Evolutionary conservation across 306 rosid genomes (phyloP), one percentile per base, ranked within the genome.

Genomic region (Parietaria judaica): DNA sequence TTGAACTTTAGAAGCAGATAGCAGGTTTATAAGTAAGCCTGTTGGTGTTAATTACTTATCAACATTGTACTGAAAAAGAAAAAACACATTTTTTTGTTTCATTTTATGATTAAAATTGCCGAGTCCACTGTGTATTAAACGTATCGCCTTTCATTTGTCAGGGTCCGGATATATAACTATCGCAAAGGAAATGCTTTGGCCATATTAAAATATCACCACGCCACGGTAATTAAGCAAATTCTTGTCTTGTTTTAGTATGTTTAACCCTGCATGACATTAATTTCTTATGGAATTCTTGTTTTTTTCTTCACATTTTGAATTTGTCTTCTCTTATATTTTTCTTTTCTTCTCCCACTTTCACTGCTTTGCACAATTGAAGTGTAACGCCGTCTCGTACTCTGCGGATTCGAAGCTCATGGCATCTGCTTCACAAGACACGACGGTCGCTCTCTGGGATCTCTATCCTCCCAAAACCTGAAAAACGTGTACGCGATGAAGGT

Each of bases 391-490:
- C 38, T 73, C 95, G 31, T 84, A 60, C 74, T 92, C 98, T 15
- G 51, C 65, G 15, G 81, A 88, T 63, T 78, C 83, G 60, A 92
- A 82, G 74, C 83, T 80, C 56, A 68, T 92, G 95, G 98, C 96
- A 50, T 88, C 96, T 64, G 95, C 90, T 36, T 91, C 98, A 8
- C 92, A 88, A 58, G 98, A 91, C 76, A 65, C 87, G 46, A 84
- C 86, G 0, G 95, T 88, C 69, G 98, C 88, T 3, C 86, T 91
- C 7, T 91, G 98, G 98, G 83, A 88, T 72, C 72, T 91, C 60
- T 91, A 91, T 74, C 95, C 97, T 70, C 95, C 96, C 65, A 76
- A 16, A 71, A 66, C 73, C 57, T 80, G 74, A 87, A 67, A 66
- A 66, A 23, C 31, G 12, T 23, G 9, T 60, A 60, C 34, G 9